These are phyloP conservation scores for Ceratocystis papillata DNA, from an alignment of 2,329 filamentous ascomycete species.

Conservation along the genomic window DNA sequence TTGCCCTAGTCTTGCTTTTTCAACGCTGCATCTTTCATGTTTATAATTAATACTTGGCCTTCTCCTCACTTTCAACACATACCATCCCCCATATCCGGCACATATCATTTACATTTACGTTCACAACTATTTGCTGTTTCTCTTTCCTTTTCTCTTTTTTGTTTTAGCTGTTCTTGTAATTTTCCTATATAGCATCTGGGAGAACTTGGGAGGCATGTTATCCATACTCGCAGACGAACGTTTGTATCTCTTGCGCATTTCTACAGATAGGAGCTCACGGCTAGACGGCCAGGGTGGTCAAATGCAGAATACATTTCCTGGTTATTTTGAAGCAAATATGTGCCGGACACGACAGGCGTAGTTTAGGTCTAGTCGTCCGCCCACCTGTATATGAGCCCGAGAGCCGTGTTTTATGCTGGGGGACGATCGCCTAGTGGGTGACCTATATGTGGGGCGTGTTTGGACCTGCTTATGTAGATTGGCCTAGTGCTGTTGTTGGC, in stretches of 20 bases:
- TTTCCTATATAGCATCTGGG: too few relatives aligned
- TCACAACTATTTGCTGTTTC: neutral
- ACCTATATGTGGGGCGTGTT: neutral
- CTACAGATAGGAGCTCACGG: neutral
- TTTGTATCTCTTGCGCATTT: neutral
- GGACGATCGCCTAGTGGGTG: neutral
- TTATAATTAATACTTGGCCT: constrained; percentile 2
- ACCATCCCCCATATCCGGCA: neutral
- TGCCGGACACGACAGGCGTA: neutral
- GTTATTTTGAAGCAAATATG: neutral
- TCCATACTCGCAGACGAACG: neutral
- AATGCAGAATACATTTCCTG: neutral
- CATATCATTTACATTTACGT: neutral
- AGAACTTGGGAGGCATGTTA: neutral
- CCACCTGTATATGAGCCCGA: neutral
- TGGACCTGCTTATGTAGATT: neutral
- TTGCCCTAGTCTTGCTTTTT: neutral
- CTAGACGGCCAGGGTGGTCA: neutral
- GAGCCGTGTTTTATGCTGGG: neutral
- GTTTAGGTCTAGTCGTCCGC: neutral
- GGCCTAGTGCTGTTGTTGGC: neutral
- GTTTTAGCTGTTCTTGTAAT: too few relatives aligned
- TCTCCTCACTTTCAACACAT: neutral
- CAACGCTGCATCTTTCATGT: constrained; percentile 7
- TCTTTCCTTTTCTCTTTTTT: neutral